A percentile compares a stretch with the other conserved stretches of the same genome.
Evolutionary conservation across 441 rosid genomes (phyloP).

Genomic region (Mallotus repandus): DNA sequence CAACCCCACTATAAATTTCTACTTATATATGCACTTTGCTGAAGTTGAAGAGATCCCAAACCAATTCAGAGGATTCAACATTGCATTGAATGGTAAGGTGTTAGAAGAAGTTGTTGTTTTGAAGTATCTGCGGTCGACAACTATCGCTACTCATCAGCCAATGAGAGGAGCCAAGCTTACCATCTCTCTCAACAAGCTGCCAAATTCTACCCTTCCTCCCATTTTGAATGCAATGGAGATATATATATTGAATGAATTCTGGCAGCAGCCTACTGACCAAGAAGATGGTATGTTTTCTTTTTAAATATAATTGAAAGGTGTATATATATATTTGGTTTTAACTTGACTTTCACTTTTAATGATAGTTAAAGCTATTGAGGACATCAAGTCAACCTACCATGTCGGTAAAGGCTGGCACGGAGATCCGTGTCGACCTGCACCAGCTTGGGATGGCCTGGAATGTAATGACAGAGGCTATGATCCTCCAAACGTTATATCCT

Average conservation of each 20-base stretch:
- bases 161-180: slow-evolving; percentile 28
- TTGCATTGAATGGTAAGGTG: slow-evolving; percentile 28
- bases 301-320: background rate
- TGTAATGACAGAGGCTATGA: slow-evolving; percentile 40
- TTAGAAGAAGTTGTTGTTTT: slow-evolving; percentile 19
- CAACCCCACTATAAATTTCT: slow-evolving; percentile 16
- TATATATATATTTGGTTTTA: background rate
- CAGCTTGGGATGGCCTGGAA: slow-evolving; percentile 55
- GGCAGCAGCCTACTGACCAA: slow-evolving; percentile 16
- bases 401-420: slow-evolving; percentile 51
- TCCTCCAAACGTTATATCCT: slow-evolving; percentile 42
- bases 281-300: slow-evolving; percentile 32
- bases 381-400: slow-evolving; percentile 37
- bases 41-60: slow-evolving; percentile 29
- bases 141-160: background rate
- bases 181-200: slow-evolving; percentile 19
- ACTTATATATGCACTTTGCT: slow-evolving; percentile 40
- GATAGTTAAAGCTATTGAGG: slow-evolving; percentile 42
- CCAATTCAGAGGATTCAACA: slow-evolving; percentile 33
- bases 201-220: slow-evolving; percentile 31
- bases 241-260: slow-evolving; percentile 14
- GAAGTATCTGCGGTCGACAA: slow-evolving; percentile 15
- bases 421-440: slow-evolving; percentile 59
- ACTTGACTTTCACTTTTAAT: background rate
- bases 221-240: slow-evolving; percentile 42